Evolutionary conservation across 352 stramenopile species (phyloP).

Genomic region (Globisporangium irregulare): DNA sequence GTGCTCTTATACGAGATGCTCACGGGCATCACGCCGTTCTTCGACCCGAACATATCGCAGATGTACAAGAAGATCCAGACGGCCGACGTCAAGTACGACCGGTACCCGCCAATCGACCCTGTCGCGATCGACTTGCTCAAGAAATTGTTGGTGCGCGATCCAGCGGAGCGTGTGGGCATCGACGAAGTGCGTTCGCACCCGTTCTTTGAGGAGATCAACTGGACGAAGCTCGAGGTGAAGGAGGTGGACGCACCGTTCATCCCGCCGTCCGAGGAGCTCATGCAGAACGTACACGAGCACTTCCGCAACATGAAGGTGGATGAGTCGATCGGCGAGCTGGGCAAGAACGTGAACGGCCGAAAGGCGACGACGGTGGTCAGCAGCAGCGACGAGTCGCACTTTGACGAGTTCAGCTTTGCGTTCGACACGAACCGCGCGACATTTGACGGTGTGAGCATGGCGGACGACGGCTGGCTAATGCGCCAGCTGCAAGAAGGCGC

Average conservation of each 20-base stretch:
- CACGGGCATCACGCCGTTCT: constrained; percentile 85
- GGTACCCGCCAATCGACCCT: constrained; percentile 59
- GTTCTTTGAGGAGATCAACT: constrained; percentile 76
- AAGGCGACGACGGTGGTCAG: constrained; percentile 39
- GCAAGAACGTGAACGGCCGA: constrained; percentile 54
- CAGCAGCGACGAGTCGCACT: constrained; percentile 64
- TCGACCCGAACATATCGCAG: constrained; percentile 78
- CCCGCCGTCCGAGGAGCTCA: constrained; percentile 71
- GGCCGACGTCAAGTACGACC: constrained; percentile 79
- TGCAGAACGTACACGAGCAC: constrained; percentile 87
- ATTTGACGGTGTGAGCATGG: constrained; percentile 79
- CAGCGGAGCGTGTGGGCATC: constrained; percentile 57
- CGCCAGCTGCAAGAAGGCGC: constrained; percentile 74
- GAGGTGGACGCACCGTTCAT: constrained; percentile 81
- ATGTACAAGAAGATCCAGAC: constrained; percentile 91
- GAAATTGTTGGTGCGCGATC: constrained; percentile 76
- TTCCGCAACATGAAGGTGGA: constrained; percentile 89
- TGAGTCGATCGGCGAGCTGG: constrained; percentile 68
- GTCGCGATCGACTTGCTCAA: constrained; percentile 69
- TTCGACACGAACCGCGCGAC: constrained; percentile 78
- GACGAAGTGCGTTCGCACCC: constrained; percentile 55
- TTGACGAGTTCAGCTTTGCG: constrained; percentile 87
- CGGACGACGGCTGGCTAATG: constrained; percentile 82
- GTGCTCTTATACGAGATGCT: constrained; percentile 90
- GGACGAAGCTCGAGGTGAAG: constrained; percentile 71